Base-by-base conservation (phyloP, 31 red algal genomes). In the Asparagopsis taxiformis region DNA sequence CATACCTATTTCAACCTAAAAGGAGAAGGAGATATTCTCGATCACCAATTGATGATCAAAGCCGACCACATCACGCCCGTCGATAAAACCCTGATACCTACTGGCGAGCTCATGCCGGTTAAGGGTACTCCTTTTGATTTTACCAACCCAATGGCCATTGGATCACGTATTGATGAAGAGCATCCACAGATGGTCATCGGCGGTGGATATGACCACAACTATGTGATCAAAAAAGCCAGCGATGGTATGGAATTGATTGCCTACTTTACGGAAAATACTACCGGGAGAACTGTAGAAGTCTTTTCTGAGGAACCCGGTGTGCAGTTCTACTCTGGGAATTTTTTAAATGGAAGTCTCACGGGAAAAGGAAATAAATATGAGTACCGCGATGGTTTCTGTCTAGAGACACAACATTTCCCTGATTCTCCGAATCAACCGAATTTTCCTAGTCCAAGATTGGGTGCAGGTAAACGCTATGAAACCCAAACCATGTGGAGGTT, bases 1-100 rank as follows among this genome's bases (percentile, higher is more conserved):
- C 63, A 68, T 23, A 68, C 13, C 32, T 68, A 68, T 23, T 68
- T 68, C 36, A 68, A 68, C 32, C 63, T 68, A 10, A 22, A 8
- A n/a, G 63, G 63, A 49, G 32, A 68, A 19, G 63, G 36, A 49
- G 21, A 13, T 29, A 50, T 68, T 51, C 36, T 68, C 32, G 36
- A 68, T 29, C 63, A 68, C 63, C 20, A 50, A 8, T 29, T 68
- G 8, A 10, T n/a, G 36, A 8, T 37, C 63, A 17, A 37, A 9
- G 63, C 63, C 13, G 22, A 10, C 36, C 63, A 68, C 32, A 48
- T 16, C 32, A 68, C 63, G 10, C 63, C 63, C 16, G 22, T 50
- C 9, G 63, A 68, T 23, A 13, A 10, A 10, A 68, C 26, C 21
- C 16, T 23, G 19, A 68, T 68, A 10, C 63, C 63, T 29, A 68